Evolutionary conservation across 495 filamentous ascomycete genomes (phyloP), one percentile per base, ranked within the genome.

Genomic region (Chaetomidium leptoderma): DNA sequence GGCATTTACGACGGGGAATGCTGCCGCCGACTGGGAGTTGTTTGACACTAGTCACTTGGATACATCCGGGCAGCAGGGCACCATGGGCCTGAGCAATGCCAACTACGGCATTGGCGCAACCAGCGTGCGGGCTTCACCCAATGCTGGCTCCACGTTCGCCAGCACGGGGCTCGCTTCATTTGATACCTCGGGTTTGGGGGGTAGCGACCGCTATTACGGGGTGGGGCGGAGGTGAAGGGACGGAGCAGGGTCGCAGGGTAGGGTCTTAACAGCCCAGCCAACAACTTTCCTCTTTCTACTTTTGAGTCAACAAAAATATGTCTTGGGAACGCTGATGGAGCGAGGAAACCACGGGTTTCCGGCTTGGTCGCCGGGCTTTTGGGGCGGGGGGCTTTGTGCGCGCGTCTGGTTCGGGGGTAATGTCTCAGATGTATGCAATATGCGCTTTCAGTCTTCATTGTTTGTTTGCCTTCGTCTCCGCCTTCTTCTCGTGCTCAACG

Each of bases 1-100:
- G 43, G 33, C 67, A 7, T 70, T 68, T 24, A 1, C n/a, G n/a
- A n/a, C 61, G 2, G 49, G 57, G n/a, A 64, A 37, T 23, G 47
- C 64, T 8, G 39, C 57, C 6, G 24, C 66, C 8, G 73, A 76
- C 50, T 71, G 74, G 52, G 48, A 30, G 32, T 56, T 78, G 36
- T 70, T 78, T 27, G 74, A 76, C 53, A 63, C 75, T 2, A 59
- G 64, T 29, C 63, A 60, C 53, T 51, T 78, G 30, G 75, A 78
- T 46, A 63, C 70, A 2, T 43, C 66, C 32, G 67, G 60, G 13
- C 72, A 58, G 36, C 69, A 70, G 40, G 53, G 49, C 7, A 27
- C 60, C 4, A 27, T 70, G 52, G 62, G 57, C 0, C 33, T 70
- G 43, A 59, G 46, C 33, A 65, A 47, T 42, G 16, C 61, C 6